Base-by-base conservation (phyloP, 164 flowering plant species). In the Tinospora cordifolia region DNA sequence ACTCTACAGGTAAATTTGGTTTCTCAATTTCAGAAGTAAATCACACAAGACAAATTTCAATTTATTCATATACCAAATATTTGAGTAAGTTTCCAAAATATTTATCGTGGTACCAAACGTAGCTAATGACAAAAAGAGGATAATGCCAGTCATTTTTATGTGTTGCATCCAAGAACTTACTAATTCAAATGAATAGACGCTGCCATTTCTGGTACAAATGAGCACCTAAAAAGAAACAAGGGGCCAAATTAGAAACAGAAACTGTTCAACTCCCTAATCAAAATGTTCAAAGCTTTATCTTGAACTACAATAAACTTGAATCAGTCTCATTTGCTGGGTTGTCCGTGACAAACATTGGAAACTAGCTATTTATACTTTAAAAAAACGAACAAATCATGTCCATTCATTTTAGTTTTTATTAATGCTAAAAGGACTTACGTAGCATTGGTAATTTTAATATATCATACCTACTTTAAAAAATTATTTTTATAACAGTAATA, bases 181-280 rank as follows among this genome's bases (percentile, higher is more conserved):
- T 89, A 79, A 67, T 60, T 84, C 87, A 79, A 90, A 79, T 26
- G 96, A 90, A 77, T 84, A 89, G 22, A 91, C 74, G 60, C 78
- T 78, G 72, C 98, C 98, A 82, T 82, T 81, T 77, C 96, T 83
- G 30, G 87, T 90, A 78, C 96, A 91, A 66, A 93, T 60, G 58
- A 93, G 85, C 63, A 80, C 93, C 96, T 93, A 83, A 60, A 69
- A 15, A 7, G 62, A 54, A 6, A 68, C 58, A 47, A 26, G 9
- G 14, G 62, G 26, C 7, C 21, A 19, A 54, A 54, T 54, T 22
- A 54, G 60, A 54, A 54, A 21, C 60, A 54, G 24, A 8, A 54
- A 54, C 19, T n/a, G 60, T 54, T 54, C 9, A 54, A n/a, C 24
- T 54, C 66, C 39, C 22, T 34, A 8, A 9, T 25, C 44, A 30